Conservation (phyloP, 257 asterid genomes). For the Ballota nigra region DNA sequence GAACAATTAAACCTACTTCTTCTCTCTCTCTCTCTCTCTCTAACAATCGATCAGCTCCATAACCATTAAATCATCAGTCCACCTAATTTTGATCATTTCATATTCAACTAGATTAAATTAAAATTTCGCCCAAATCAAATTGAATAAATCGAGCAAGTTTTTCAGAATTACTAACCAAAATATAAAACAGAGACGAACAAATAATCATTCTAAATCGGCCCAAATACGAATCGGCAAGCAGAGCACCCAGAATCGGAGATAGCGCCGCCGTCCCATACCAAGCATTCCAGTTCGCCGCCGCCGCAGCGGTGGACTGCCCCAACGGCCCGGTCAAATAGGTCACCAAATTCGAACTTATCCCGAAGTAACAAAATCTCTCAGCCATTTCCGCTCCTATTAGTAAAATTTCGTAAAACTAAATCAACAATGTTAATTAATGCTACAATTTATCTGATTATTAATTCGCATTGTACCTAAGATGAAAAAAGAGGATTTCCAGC, state of each 20-base stretch:
- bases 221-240: slow-evolving; percentile 18
- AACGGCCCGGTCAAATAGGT: slow-evolving; percentile 15
- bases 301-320: slow-evolving; percentile 24
- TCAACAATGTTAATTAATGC: neutral
- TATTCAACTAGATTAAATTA: neutral
- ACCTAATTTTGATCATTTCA: neutral
- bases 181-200: slow-evolving; percentile 3
- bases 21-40: too few species aligned
- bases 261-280: slow-evolving; percentile 28
- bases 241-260: slow-evolving; percentile 20
- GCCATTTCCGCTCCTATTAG: slow-evolving; percentile 26
- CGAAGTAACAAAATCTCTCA: slow-evolving; percentile 16
- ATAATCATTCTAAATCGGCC: slow-evolving; percentile 20
- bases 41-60: too few species aligned
- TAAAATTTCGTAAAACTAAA: neutral
- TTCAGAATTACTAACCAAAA: slow-evolving; percentile 13
- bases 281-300: slow-evolving; percentile 21
- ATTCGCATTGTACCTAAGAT: slow-evolving; percentile 28
- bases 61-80: too few species aligned
- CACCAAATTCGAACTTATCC: slow-evolving; percentile 23
- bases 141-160: neutral
- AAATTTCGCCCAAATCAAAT: neutral
- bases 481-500: slow-evolving; percentile 44
- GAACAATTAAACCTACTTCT: too few species aligned
- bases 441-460: neutral